Percentiles rank a stretch among this genome's conserved stretches.
phyloP scores from a whole-genome alignment of 108 stramenopile species.

The Aurantiochytrium sp. region DNA sequence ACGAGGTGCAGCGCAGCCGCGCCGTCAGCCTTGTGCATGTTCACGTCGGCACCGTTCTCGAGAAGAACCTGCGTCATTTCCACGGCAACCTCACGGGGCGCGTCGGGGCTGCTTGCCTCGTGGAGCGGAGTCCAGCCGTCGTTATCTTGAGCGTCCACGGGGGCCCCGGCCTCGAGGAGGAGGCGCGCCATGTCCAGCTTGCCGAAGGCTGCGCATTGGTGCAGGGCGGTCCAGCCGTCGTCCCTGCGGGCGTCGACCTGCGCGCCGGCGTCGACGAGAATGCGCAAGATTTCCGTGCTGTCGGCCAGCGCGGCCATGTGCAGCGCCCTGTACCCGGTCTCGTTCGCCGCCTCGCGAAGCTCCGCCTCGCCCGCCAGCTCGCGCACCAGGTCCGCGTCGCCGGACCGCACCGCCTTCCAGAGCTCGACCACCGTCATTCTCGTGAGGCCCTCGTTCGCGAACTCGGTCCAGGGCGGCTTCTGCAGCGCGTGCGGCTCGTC shows the following conservation, averaged over 20 bases:
- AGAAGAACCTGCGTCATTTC: background rate
- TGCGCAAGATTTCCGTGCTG: background rate
- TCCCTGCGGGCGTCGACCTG: background rate
- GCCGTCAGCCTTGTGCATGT: background rate
- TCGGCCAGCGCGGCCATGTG: background rate
- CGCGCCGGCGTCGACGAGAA: background rate
- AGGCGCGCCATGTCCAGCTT: background rate
- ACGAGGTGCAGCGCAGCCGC: background rate
- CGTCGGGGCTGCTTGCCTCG: background rate
- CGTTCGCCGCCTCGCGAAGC: too few species aligned
- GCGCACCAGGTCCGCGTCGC: too few species aligned
- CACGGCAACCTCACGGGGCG: background rate
- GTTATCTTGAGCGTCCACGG: background rate
- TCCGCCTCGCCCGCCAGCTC: too few species aligned
- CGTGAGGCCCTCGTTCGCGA: too few species aligned
- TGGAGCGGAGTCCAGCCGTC: background rate
- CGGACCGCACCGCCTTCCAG: too few species aligned
- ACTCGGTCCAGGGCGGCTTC: too few species aligned
- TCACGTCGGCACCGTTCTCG: background rate
- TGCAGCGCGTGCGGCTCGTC: too few species aligned
- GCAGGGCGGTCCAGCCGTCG: too few species aligned
- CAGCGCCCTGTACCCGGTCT: background rate
- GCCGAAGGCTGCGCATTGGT: too few species aligned
- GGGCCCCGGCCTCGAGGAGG: background rate
- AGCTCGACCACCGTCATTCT: too few species aligned